Evolutionary conservation across 2,329 filamentous ascomycete genomes (phyloP), one percentile per base, ranked within the genome.

Genomic region (Scleromitrula shiraiana): DNA sequence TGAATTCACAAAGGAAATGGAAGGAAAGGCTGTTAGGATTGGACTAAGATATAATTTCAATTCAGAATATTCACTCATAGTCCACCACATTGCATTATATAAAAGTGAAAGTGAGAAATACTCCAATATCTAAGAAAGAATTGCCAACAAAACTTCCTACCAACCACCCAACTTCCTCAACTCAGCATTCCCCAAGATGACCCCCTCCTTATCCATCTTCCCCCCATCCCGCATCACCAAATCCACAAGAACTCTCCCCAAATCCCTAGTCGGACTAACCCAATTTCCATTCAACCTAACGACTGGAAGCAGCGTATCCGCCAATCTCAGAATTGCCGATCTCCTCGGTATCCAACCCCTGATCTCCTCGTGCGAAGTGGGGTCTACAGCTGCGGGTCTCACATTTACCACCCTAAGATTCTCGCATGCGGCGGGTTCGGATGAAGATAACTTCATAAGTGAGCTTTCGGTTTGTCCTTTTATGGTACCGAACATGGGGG

Each of bases 401-500:
- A 82, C 67, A 9, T 73, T 77, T 55, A 76, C 75, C 1, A 76
- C 70, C 24, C 68, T 70, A 46, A 88, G 70, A 6, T 66, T 62
- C 0, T 71, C 65, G 37, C 69, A 69, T 2, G 64, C 63, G 2
- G 47, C 50, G 24, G 67, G 65, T n/a, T n/a, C n/a, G n/a, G n/a
- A n/a, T 12, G 66, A 62, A 36, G 45, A 15, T 12, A 87, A 63
- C 0, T 72, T 69, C 1, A 82, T 70, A 2, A 90, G 70, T 1
- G 68, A 64, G 1, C 69, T 54, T 64, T 90, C 85, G 0, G 77
- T 75, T 60, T 79, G 71, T 10, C 85, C 85, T 63, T 90, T 89
- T 47, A 85, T 71, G 10, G 73, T 69, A 1, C 70, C 80, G 58
- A 78, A 88, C 37, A 77, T 65, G 15, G 73, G 63, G 0, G 81